These are phyloP conservation scores for Camellia oleifera DNA, from an alignment of 179 eudicot genomes.

Conservation along the genomic window DNA sequence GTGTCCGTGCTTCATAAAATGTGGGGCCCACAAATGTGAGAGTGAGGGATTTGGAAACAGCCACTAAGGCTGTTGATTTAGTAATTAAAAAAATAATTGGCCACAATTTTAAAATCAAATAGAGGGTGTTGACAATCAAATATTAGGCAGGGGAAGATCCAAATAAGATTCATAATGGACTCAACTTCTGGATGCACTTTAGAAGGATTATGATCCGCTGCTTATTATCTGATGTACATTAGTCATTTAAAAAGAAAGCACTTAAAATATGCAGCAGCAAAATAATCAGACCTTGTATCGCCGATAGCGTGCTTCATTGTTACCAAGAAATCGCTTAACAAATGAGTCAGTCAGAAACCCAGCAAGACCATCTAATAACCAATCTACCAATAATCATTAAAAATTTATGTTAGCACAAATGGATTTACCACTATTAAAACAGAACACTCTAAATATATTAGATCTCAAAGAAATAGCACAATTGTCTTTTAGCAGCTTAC, in stretches of 20 bases:
- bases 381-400: slow-evolving; percentile 48
- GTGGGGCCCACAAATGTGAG: not conserved
- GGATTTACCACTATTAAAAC: not conserved
- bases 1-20: not conserved
- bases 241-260: not conserved
- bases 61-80: not conserved
- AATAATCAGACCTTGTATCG: slow-evolving; percentile 74
- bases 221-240: not conserved
- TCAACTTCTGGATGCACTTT: slow-evolving; percentile 3
- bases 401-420: not conserved
- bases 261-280: not conserved
- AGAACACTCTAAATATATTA: slow-evolving; percentile 12
- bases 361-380: slow-evolving; percentile 97
- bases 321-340: slow-evolving; percentile 79
- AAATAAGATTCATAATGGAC: not conserved
- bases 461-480: slow-evolving; percentile 4
- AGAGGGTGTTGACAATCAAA: not conserved
- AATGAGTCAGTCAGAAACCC: slow-evolving; percentile 84
- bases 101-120: not conserved
- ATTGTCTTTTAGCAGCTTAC: slow-evolving; percentile 37
- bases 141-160: not conserved
- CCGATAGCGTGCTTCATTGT: slow-evolving; percentile 93
- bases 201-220: slow-evolving; percentile 4
- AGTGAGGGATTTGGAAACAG: not conserved
- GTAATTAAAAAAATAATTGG: not conserved